These are phyloP conservation scores for Colletotrichum sp. DNA, from an alignment of 2,329 filamentous ascomycete genomes.

Conservation along the genomic window DNA sequence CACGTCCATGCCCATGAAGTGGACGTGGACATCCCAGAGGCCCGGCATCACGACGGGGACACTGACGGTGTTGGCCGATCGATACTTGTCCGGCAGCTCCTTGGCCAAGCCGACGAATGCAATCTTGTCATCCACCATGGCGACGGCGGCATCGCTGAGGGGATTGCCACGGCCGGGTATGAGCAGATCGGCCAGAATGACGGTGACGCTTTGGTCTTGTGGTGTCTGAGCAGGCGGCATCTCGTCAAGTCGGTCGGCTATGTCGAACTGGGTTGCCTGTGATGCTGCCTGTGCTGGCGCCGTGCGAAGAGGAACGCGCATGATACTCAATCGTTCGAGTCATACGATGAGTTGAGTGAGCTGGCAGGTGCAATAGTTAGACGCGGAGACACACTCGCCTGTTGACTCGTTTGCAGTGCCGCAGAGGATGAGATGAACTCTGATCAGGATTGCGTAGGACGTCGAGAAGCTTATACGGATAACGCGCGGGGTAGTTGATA, in stretches of 20 bases:
- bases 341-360: background rate
- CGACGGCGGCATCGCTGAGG: conserved; percentile 40
- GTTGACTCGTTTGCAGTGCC: background rate
- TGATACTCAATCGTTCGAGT: background rate
- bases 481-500: background rate
- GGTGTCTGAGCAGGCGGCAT: background rate
- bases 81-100: conserved; percentile 36
- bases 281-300: background rate
- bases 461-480: background rate
- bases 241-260: background rate
- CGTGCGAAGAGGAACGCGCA: background rate
- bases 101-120: conserved; percentile 39
- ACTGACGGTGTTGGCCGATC: conserved; percentile 27
- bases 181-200: conserved; percentile 38
- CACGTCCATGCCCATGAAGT: conserved; percentile 44
- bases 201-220: background rate
- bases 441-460: background rate
- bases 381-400: background rate
- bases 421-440: background rate
- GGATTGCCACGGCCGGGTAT: conserved; percentile 53
- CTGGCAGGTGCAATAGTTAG: background rate
- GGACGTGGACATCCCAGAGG: conserved; percentile 58
- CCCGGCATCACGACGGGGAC: conserved; percentile 54
- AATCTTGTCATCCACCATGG: conserved; percentile 43
- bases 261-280: background rate